Percentiles rank a stretch among this genome's conserved stretches.
phyloP scores from a whole-genome alignment of 73 alveolate species.

The Paramecium sonneborni region DNA sequence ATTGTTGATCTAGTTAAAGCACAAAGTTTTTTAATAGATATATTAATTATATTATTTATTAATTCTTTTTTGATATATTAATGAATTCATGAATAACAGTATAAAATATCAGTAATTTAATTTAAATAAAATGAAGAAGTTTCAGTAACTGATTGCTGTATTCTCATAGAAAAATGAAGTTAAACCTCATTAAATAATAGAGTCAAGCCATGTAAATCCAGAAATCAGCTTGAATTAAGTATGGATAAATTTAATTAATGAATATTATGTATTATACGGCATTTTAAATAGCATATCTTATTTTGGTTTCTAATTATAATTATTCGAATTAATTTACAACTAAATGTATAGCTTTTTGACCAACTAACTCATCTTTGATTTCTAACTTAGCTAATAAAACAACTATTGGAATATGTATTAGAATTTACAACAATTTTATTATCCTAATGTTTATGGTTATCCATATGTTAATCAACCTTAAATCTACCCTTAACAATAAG shows the following conservation, averaged over 20 bases:
- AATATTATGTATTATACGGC: background rate
- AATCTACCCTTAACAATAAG: background rate
- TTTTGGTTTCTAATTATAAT: background rate
- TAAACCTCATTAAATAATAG: background rate
- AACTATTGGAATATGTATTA: background rate
- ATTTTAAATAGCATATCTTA: background rate
- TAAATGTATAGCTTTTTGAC: background rate
- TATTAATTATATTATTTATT: background rate
- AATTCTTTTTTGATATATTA: background rate
- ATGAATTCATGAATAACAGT: background rate
- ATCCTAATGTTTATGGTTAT: background rate
- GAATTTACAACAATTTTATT: background rate
- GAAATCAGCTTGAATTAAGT: background rate
- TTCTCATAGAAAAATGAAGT: background rate
- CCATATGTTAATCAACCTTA: background rate
- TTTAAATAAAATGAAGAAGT: background rate
- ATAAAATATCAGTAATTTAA: background rate
- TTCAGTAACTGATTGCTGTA: background rate
- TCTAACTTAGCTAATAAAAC: background rate
- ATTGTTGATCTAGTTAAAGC: no score
- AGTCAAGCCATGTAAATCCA: background rate
- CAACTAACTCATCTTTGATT: constrained; percentile 13
- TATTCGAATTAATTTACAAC: background rate
- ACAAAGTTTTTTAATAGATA: no score
- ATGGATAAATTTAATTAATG: background rate